phyloP scores from a whole-genome alignment of 352 stramenopile species.

The Phytophthora citricola region DNA sequence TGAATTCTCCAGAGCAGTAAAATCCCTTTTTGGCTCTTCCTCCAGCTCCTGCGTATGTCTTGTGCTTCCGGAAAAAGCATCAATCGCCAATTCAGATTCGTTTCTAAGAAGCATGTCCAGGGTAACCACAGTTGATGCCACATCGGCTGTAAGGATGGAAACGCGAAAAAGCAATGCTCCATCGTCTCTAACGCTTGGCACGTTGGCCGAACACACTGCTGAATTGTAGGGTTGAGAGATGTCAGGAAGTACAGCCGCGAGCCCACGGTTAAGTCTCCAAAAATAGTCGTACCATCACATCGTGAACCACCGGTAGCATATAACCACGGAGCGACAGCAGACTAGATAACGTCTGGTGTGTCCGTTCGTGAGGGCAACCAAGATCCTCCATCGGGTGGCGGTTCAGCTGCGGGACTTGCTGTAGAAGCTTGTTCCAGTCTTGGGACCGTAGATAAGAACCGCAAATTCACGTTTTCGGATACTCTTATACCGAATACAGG shows the following conservation, averaged over 20 bases:
- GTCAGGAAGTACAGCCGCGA: conserved; percentile 2
- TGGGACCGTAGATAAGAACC: neutral
- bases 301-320: neutral
- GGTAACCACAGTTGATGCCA: too few relatives aligned
- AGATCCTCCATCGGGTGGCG: neutral
- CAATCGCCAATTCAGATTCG: too few relatives aligned
- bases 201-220: too few relatives aligned
- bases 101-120: too few relatives aligned
- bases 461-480: neutral
- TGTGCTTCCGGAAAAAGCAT: too few relatives aligned
- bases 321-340: neutral
- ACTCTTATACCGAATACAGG: neutral
- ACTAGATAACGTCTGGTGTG: neutral
- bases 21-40: too few relatives aligned
- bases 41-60: too few relatives aligned
- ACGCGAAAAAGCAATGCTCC: too few relatives aligned
- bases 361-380: neutral
- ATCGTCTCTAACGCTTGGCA: too few relatives aligned
- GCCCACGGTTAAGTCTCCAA: neutral
- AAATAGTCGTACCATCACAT: neutral
- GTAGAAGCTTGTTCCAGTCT: neutral
- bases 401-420: neutral
- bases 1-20: too few relatives aligned
- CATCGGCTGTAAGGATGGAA: too few relatives aligned
- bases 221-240: too few relatives aligned